Evolutionary conservation across 2,329 filamentous ascomycete genomes (phyloP).

Genomic region (Verticillium isaacii): DNA sequence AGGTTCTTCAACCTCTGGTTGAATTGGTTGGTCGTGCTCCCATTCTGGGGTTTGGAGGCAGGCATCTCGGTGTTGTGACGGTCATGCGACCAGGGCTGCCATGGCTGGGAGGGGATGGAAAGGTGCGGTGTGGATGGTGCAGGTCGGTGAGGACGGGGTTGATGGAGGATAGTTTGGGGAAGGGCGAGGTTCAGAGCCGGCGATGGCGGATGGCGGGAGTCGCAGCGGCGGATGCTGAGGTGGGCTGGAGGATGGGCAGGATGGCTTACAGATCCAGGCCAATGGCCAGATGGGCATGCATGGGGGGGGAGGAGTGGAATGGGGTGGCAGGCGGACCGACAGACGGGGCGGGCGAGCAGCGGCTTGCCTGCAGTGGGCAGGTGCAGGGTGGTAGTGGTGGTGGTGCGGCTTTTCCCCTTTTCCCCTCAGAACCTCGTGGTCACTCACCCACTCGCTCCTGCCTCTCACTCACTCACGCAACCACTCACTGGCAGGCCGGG

Average conservation of each 20-base stretch:
- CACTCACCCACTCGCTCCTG: not conserved
- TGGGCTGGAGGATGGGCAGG: not conserved
- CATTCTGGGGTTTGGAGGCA: slow-evolving; percentile 47
- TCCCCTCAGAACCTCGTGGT: not conserved
- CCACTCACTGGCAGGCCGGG: not conserved
- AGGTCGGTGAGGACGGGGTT: slow-evolving; percentile 5
- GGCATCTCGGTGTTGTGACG: slow-evolving; percentile 35
- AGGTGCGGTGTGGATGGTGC: not conserved
- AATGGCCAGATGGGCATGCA: not conserved
- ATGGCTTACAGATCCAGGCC: not conserved
- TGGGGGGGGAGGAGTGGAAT: not conserved
- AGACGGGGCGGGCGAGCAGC: not conserved
- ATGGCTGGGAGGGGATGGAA: slow-evolving; percentile 22
- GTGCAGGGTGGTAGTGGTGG: not conserved
- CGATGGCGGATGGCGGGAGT: slow-evolving; percentile 14
- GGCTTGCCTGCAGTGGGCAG: not conserved
- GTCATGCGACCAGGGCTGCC: slow-evolving; percentile 25
- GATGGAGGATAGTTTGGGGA: slow-evolving; percentile 5
- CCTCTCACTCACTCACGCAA: too few species aligned
- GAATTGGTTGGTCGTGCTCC: slow-evolving; percentile 54
- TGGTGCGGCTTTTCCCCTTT: not conserved
- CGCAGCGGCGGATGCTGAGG: not conserved
- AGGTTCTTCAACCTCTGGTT: slow-evolving; percentile 67
- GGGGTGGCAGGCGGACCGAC: not conserved
- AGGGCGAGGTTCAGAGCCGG: not conserved